Evolutionary conservation across 768 basidiomycete genomes (phyloP), one percentile per base, ranked within the genome.

Genomic region (Paxillus involutus): DNA sequence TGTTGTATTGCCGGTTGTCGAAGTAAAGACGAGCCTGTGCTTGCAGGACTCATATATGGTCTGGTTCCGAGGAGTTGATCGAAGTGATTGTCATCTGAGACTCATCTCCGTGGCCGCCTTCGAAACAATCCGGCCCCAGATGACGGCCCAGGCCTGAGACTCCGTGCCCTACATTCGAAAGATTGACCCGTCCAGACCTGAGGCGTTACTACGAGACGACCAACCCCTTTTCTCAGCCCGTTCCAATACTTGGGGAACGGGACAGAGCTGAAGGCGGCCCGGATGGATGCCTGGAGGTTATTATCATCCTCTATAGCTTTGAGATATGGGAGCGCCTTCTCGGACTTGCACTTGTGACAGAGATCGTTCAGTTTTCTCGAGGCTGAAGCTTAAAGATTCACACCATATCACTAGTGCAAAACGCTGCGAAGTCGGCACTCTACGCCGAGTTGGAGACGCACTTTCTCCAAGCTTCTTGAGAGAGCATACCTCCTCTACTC

Each of bases 41-140:
- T 50, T 73, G 71, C 8, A 78, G 62, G 8, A 77, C 65, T 9
- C 74, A 79, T 78, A 57, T 79, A 78, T 7, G 76, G 78, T 0
- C 77, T 67, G 7, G 77, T 77, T 54, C 73, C 69, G 7, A 74
- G 41, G 8, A 77, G 61, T 14, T 55, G 54, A 71, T 71, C 74
- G 57, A 76, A 80, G 6, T 61, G 56, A 9, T 75, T 75, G 6
- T 73, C 72, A 24, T n/a, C n/a, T n/a, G n/a, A n/a, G n/a, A n/a
- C n/a, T n/a, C n/a, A n/a, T 63, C 48, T 8, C 63, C 57, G 6
- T 71, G 60, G n/a, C 60, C 60, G 48, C 75, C 74, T n/a, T 74
- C 68, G 53, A 80, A 78, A 51, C 66, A 72, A 12, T 69, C 58
- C 1, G 63, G 46, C 2, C 75, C 72, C 3, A 76, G 57, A 17